A percentile compares a stretch with the other conserved stretches of the same genome.
phyloP scores from a whole-genome alignment of 2,329 filamentous ascomycete genomes.

The Calycina herbarum region DNA sequence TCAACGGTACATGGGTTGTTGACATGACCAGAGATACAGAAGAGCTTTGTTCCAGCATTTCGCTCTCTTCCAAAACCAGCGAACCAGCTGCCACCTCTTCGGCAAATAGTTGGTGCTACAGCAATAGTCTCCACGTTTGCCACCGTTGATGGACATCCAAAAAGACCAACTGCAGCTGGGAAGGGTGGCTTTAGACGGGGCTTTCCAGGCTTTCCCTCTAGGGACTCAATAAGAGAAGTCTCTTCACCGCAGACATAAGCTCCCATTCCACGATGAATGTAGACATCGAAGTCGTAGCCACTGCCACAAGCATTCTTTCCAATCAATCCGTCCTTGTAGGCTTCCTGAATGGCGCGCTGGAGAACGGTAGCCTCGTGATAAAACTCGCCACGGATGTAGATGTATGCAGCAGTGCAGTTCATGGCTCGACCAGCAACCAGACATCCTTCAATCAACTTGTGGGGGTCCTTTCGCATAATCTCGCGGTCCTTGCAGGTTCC shows the following conservation, averaged over 20 bases:
- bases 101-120: constrained; percentile 92
- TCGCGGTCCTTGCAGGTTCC: constrained; percentile 99
- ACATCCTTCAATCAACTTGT: constrained; percentile 98
- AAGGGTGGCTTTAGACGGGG: constrained; percentile 98
- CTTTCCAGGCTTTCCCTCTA: constrained; percentile 98
- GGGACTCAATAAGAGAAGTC: constrained; percentile 94
- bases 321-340: constrained; percentile 90
- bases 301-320: constrained; percentile 97
- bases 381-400: constrained; percentile 99
- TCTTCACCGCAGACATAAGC: constrained; percentile 99
- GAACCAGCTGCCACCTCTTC: constrained; percentile 91
- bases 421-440: constrained; percentile 94
- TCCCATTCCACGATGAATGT: constrained; percentile 92
- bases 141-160: constrained; percentile 96
- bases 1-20: constrained; percentile 98
- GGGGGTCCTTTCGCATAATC: constrained; percentile 99
- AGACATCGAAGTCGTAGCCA: constrained; percentile 98
- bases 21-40: constrained; percentile 97
- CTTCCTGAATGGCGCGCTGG: constrained; percentile 95
- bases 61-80: constrained; percentile 90
- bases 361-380: constrained; percentile 92
- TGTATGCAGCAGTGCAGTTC: constrained; percentile 98
- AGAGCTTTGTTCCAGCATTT: constrained; percentile 96
- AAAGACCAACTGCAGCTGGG: constrained; percentile 94
- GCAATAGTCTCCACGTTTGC: constrained; percentile 98